Evolutionary conservation across 805 yeast genomes (phyloP), one percentile per base, ranked within the genome.

Genomic region (Ascoidea tarda): DNA sequence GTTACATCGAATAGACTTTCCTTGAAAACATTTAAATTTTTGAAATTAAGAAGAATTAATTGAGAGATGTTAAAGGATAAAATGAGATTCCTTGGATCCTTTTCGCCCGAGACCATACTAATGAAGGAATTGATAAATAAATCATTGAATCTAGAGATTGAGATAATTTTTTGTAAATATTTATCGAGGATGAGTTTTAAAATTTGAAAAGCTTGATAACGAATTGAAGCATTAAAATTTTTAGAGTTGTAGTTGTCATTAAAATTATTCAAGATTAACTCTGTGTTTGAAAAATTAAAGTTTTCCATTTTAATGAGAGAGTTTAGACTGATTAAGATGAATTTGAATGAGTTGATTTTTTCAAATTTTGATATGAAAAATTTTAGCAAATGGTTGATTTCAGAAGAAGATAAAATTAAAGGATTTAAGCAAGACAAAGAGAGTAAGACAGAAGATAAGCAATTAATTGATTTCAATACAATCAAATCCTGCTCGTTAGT

Each of bases 71-170:
- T 63, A 59, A 91, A 87, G 1, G 95, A 84, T 1, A 76, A 55
- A 59, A 93, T 63, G 56, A 93, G 70, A 66, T 95, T 93, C 55
- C 85, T 75, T 3, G 99, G 99, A 66, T 93, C 99, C 60, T 93
- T 95, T 62, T 93, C 99, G 46, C 95, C 95, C 14, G 79, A 72
- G 2, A 95, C 86, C 33, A 88, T 62, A 53, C 80, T 79, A 44
- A 87, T 62, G 57, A 84, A 90, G 0, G 84, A 65, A 46, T 74
- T 64, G 42, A 87, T 72, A 51, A 74, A 79, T 4, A 63, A 58
- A 38, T 75, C 76, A 32, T 68, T 68, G 31, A 66, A 54, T 6
- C 62, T 53, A 3, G 50, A 33, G 55, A 33, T 21, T 16, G 16
- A 14, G 4, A 6, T 38, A 21, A 50, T n/a, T 5, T n/a, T 10